Conservation (phyloP, 768 basidiomycete genomes). For the Amanita fuliginea region DNA sequence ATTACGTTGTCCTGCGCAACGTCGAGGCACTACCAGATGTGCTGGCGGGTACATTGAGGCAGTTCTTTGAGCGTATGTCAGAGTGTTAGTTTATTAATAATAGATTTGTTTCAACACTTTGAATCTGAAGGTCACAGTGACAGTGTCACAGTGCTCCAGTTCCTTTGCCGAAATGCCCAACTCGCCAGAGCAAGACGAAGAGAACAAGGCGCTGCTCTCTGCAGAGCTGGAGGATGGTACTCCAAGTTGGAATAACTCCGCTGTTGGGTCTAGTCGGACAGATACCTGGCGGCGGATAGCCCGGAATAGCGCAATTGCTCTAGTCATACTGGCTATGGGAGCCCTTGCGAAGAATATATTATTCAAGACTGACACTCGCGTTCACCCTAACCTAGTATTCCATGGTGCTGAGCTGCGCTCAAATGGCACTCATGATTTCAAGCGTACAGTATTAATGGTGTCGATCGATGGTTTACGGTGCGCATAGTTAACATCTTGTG, state of each 20-base stretch:
- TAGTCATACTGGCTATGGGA: constrained; percentile 26
- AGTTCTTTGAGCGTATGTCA: constrained; percentile 82
- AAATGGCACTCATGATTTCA: constrained; percentile 80
- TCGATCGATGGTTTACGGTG: constrained; percentile 83
- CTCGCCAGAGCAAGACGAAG: constrained; percentile 1
- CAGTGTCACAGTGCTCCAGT: not conserved
- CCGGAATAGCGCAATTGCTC: not conserved
- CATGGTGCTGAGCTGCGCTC: constrained; percentile 36
- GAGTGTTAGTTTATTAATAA: constrained; percentile 44
- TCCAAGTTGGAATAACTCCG: not conserved
- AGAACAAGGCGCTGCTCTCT: constrained; percentile 2
- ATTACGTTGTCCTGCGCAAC: constrained; percentile 85
- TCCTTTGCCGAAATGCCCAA: not conserved
- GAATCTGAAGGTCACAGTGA: too few relatives aligned
- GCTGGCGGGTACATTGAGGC: constrained; percentile 75
- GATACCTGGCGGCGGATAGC: not conserved
- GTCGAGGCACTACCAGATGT: constrained; percentile 91
- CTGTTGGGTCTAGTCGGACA: not conserved
- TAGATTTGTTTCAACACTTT: too few relatives aligned
- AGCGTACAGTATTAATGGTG: constrained; percentile 70
- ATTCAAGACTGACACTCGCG: constrained; percentile 13
- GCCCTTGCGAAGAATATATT: constrained; percentile 28
- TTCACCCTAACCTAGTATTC: constrained; percentile 21
- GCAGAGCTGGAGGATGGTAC: not conserved
- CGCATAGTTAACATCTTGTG: constrained; percentile 5